Percentiles rank a stretch among this genome's conserved stretches.
These are phyloP conservation scores for Trifolium dubium DNA, from an alignment of 306 rosid genomes.

Conservation along the genomic window DNA sequence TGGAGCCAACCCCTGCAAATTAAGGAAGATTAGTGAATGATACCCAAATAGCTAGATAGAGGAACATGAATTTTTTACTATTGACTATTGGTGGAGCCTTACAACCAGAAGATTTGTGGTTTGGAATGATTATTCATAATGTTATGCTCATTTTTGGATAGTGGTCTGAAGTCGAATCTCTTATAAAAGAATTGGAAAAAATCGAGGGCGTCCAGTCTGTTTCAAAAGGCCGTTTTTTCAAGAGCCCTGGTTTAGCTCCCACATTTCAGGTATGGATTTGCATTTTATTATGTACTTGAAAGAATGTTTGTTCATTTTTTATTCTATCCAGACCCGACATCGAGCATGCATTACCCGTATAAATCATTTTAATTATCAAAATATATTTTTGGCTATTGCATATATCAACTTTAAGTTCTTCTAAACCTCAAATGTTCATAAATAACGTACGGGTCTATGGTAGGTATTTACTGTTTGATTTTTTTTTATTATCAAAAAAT, in stretches of 20 bases:
- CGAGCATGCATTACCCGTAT: slow-evolving; percentile 3
- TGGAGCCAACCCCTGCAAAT: neutral
- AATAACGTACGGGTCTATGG: neutral
- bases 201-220: slow-evolving; percentile 76
- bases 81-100: no score
- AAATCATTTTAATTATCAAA: neutral
- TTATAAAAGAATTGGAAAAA: slow-evolving; percentile 75
- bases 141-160: slow-evolving; percentile 49
- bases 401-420: slow-evolving; percentile 12
- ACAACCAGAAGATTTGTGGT: neutral
- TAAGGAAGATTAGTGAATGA: neutral
- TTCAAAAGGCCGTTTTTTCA: slow-evolving; percentile 84
- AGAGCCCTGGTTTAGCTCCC: slow-evolving; percentile 97
- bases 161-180: slow-evolving; percentile 91
- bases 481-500: no score
- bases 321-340: slow-evolving; percentile 15
- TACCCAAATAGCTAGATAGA: neutral
- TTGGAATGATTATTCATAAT: slow-evolving; percentile 18
- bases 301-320: slow-evolving; percentile 19
- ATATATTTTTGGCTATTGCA: slow-evolving; percentile 9
- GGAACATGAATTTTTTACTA: no score
- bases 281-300: slow-evolving; percentile 29
- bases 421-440: slow-evolving; percentile 17
- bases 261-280: slow-evolving; percentile 79
- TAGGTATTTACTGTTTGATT: neutral